Evolutionary conservation across 805 yeast genomes (phyloP).

Genomic region (Cyberlindnera maritima): DNA sequence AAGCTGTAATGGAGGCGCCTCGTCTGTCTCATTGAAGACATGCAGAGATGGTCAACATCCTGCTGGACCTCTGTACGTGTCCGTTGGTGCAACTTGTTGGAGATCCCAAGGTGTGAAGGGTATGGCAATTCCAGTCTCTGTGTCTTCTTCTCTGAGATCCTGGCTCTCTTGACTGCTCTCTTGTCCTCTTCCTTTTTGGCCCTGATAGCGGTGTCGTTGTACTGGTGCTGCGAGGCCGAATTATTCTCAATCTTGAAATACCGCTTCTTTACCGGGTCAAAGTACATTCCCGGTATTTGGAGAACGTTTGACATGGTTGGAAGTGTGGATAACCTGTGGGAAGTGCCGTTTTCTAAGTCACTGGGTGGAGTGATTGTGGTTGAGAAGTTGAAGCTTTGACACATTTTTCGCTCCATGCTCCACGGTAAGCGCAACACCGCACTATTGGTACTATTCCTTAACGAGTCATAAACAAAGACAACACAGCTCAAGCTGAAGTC

Average conservation of each 20-base stretch:
- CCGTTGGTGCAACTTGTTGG: neutral
- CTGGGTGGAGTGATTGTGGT: too few relatives aligned
- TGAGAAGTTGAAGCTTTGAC: neutral
- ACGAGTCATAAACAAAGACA: too few relatives aligned
- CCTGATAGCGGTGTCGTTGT: conserved; percentile 14
- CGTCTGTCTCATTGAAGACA: neutral
- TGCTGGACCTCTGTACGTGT: neutral
- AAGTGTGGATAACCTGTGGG: too few relatives aligned
- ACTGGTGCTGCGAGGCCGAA: conserved; percentile 12
- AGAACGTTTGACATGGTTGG: conserved; percentile 2
- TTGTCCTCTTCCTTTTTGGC: conserved; percentile 13
- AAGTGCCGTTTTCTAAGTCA: too few relatives aligned
- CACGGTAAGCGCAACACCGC: neutral
- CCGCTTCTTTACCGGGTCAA: conserved; percentile 23
- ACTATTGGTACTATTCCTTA: neutral
- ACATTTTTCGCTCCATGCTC: neutral
- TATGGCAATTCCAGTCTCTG: conserved; percentile 1
- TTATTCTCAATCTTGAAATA: conserved; percentile 27
- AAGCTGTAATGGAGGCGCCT: neutral
- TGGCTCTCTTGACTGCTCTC: conserved; percentile 8
- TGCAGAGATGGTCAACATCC: neutral
- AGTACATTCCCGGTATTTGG: conserved; percentile 27
- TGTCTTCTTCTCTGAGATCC: neutral
- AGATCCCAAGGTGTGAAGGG: neutral
- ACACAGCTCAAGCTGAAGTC: too few relatives aligned